Percentiles rank a stretch among this genome's conserved stretches.
Evolutionary conservation across 176 grass and related monocot species (phyloP).

Genomic region (Thalia dealbata): DNA sequence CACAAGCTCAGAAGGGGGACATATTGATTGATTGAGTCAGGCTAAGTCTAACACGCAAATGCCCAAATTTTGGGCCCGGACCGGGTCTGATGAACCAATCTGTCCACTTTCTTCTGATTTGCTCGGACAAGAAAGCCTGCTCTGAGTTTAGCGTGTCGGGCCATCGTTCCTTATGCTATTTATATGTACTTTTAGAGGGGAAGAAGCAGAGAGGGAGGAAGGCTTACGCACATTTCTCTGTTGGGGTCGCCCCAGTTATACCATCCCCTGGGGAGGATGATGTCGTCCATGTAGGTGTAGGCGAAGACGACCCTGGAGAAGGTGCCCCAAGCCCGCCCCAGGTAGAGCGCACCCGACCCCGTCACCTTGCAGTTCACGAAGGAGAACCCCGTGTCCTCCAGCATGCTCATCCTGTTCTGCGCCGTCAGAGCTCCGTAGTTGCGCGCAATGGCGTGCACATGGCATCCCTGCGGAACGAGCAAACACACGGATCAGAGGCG

Average conservation of each 20-base stretch:
- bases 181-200: too few species aligned
- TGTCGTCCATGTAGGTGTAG: constrained; percentile 97
- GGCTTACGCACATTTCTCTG: constrained; percentile 60
- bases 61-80: too few species aligned
- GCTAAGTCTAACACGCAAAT: too few species aligned
- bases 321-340: constrained; percentile 77
- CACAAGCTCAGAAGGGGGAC: too few species aligned
- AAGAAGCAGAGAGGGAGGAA: not conserved
- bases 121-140: too few species aligned
- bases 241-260: constrained; percentile 89
- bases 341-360: constrained; percentile 76
- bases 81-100: too few species aligned
- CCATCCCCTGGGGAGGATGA: constrained; percentile 79
- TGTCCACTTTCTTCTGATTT: too few species aligned
- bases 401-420: constrained; percentile 66
- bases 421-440: constrained; percentile 83
- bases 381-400: constrained; percentile 90
- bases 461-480: constrained; percentile 39
- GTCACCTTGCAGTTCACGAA: constrained; percentile 87
- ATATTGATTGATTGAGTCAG: too few species aligned
- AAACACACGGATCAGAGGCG: not conserved
- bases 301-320: constrained; percentile 94
- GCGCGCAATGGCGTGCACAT: constrained; percentile 70
- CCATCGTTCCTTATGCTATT: too few species aligned
- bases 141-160: too few species aligned